Percentiles rank a stretch among this genome's conserved stretches.
These are phyloP conservation scores for sweet orange (Citrus sinensis) DNA, from an alignment of 345 rosid species.

Conservation along the genomic window DNA sequence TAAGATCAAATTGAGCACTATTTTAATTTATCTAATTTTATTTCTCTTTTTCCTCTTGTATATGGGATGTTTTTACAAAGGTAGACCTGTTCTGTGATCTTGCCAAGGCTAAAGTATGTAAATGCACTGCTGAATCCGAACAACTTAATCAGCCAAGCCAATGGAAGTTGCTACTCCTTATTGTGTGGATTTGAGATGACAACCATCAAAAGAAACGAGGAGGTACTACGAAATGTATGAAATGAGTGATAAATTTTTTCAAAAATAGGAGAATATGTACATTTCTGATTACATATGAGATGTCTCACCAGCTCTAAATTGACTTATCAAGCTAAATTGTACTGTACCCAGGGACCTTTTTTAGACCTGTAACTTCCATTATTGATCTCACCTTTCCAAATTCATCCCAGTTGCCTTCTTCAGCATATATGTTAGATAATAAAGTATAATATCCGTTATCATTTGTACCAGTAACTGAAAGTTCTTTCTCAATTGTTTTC, in stretches of 20 bases:
- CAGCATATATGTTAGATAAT: conserved; percentile 72
- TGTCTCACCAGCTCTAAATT: conserved; percentile 20
- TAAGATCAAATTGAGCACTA: background rate
- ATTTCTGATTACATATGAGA: conserved; percentile 11
- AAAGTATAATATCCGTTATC: conserved; percentile 72
- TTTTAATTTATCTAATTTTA: background rate
- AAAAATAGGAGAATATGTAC: background rate
- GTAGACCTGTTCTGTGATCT: background rate
- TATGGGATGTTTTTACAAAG: background rate
- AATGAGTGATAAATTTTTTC: background rate
- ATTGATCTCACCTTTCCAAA: conserved; percentile 42
- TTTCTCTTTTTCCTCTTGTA: background rate
- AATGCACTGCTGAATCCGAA: background rate
- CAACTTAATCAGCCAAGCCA: background rate
- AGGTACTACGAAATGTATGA: background rate
- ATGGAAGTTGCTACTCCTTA: background rate
- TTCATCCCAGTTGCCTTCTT: conserved; percentile 73
- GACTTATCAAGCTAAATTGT: conserved; percentile 30
- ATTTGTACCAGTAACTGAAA: conserved; percentile 35
- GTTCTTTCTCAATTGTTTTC: conserved; percentile 39
- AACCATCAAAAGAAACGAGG: background rate
- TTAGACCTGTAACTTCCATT: conserved; percentile 41
- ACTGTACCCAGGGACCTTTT: conserved; percentile 72
- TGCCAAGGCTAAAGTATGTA: background rate
- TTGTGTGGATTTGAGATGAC: background rate